Percentiles rank a stretch among this genome's conserved stretches.
phyloP scores from a whole-genome alignment of 305 asterid species.

The Plantago coronopus region DNA sequence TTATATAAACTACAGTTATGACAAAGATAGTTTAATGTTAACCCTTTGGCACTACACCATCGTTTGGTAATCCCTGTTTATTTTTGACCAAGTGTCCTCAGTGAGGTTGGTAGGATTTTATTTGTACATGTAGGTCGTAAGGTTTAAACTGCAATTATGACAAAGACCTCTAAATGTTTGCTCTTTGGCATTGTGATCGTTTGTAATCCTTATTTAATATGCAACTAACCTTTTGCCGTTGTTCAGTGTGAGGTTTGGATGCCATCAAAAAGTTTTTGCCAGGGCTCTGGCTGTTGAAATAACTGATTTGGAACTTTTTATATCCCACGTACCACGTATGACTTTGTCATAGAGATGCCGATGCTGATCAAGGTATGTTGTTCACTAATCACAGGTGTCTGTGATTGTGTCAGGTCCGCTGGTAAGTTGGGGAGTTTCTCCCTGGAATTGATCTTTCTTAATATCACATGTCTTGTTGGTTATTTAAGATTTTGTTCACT shows the following conservation, averaged over 20 bases:
- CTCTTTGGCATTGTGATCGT: constrained; percentile 35
- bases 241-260: constrained; percentile 54
- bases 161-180: constrained; percentile 4
- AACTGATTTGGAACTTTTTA: constrained; percentile 38
- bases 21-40: constrained; percentile 15
- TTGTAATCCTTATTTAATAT: constrained; percentile 27
- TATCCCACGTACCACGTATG: constrained; percentile 43
- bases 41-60: constrained; percentile 37
- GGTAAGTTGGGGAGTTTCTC: constrained; percentile 5
- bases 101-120: constrained; percentile 29
- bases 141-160: constrained; percentile 37
- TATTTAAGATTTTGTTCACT: too few species aligned
- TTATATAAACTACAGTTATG: constrained; percentile 41
- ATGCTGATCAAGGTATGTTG: constrained; percentile 58
- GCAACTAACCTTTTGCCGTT: constrained; percentile 49
- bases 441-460: constrained; percentile 1
- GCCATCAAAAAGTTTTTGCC: constrained; percentile 55
- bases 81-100: constrained; percentile 44
- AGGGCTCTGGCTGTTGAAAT: constrained; percentile 55
- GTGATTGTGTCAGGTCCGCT: constrained; percentile 5
- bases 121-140: constrained; percentile 32
- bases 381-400: constrained; percentile 9
- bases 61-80: constrained; percentile 30
- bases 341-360: constrained; percentile 39
- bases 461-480: not conserved